Base-by-base conservation (phyloP, 805 yeast species). In the Wickerhamiella lipophila region DNA sequence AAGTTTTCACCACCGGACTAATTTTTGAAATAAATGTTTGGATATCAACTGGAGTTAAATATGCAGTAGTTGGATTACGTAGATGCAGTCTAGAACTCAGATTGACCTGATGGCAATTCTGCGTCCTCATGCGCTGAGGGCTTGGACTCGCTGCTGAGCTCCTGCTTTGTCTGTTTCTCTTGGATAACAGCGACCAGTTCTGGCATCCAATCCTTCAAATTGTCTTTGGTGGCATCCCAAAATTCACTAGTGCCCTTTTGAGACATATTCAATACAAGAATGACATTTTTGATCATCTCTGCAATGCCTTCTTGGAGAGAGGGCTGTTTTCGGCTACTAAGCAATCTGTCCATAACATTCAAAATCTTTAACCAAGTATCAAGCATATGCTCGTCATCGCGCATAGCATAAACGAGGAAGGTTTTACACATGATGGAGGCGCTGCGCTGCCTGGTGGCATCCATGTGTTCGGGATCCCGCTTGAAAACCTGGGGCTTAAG, bases 401-500 rank as follows among this genome's bases (percentile, higher is more conserved):
- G 60, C 21, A 64, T 64, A 38, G 72, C 68, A 53, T 74, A 73
- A 41, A 71, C 75, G 38, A 78, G 53, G 55, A 76, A 78, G n/a
- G 74, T 70, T 58, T 82, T 83, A 50, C 94, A 78, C 9, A 82
- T 70, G 43, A 84, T 64, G 11, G 76, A 70, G 49, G 92, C 69
- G 1, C 83, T 77, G 52, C 81, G 86, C 46, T 73, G 68, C 46
- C 86, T 79, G 0, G 92, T 80, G 50, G 68, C 71, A 6, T 71
- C 68, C 74, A 79, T 81, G 2, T 86, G 87, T 5, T 62, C 60
- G 1, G 71, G 68, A 58, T 83, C 92, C 1, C 82, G 78, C 49
- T 66, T 67, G 54, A 67, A 73, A 4, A 75, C 74, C 50, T 81
- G 87, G 0, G 81, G 80, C 54, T 78, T 78, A 49, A 81, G 69